Percentiles rank a stretch among this genome's conserved stretches.
Conservation (phyloP, 2,329 filamentous ascomycete species). For the Fusarium burgessii region DNA sequence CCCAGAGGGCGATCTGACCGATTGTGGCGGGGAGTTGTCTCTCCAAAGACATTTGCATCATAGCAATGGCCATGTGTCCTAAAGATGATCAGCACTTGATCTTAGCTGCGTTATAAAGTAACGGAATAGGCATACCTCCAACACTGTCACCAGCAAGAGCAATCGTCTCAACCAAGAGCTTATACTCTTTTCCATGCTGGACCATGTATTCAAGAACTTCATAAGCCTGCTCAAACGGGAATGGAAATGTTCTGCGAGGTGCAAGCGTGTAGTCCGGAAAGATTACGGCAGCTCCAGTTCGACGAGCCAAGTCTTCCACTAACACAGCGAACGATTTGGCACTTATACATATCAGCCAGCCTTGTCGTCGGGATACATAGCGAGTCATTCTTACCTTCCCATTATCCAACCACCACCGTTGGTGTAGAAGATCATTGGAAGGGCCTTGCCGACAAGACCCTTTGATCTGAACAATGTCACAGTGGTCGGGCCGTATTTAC, state of each 20-base stretch:
- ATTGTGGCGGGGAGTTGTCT: background rate
- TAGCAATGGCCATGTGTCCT: background rate
- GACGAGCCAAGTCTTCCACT: background rate
- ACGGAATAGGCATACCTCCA: background rate
- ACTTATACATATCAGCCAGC: background rate
- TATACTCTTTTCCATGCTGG: background rate
- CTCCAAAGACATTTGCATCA: background rate
- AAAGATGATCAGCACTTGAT: background rate
- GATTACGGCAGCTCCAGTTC: background rate
- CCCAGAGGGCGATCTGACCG: background rate
- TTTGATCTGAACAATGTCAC: background rate
- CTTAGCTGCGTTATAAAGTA: accelerated
- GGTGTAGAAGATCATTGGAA: background rate
- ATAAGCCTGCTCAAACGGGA: background rate
- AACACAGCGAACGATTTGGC: background rate
- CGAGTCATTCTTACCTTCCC: background rate
- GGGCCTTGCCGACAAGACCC: background rate
- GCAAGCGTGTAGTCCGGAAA: background rate
- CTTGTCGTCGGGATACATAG: background rate
- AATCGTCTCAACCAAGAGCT: background rate
- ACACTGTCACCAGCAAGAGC: background rate
- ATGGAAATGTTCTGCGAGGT: background rate
- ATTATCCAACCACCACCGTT: background rate
- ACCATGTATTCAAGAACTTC: background rate
- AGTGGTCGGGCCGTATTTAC: background rate